Conservation (phyloP, 805 yeast species). For the Pichia thaimueangensis region DNA sequence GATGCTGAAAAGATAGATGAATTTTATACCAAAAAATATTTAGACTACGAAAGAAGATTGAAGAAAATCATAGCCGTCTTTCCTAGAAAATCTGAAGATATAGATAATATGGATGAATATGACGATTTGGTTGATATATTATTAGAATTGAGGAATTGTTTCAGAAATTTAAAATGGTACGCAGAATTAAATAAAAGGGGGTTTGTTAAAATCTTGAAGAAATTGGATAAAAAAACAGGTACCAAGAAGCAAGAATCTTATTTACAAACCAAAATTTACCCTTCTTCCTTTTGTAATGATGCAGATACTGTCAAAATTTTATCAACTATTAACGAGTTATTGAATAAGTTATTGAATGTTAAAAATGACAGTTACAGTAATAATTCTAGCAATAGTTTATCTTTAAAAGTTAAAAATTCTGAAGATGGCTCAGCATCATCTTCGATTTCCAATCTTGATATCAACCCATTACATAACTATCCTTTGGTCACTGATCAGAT, state of each 20-base stretch:
- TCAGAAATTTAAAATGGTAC: conserved; percentile 86
- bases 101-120: conserved; percentile 44
- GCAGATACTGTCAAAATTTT: conserved; percentile 49
- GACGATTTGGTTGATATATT: conserved; percentile 63
- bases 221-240: conserved; percentile 78
- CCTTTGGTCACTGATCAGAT: neutral
- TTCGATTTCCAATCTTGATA: conserved; percentile 9
- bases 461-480: neutral
- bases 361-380: no score
- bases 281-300: conserved; percentile 74
- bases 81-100: conserved; percentile 12
- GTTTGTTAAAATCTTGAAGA: conserved; percentile 80
- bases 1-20: conserved; percentile 77
- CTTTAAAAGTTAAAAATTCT: conserved; percentile 2
- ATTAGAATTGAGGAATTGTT: conserved; percentile 66
- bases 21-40: conserved; percentile 65
- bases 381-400: no score
- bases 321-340: conserved; percentile 42
- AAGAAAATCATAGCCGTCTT: conserved; percentile 39
- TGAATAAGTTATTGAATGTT: conserved; percentile 40
- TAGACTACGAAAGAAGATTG: conserved; percentile 70
- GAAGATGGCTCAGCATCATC: conserved; percentile 6
- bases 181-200: conserved; percentile 91
- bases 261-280: conserved; percentile 59
- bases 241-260: conserved; percentile 51